Conservation (phyloP, 345 rosid genomes). For the Iberis pinnata region DNA sequence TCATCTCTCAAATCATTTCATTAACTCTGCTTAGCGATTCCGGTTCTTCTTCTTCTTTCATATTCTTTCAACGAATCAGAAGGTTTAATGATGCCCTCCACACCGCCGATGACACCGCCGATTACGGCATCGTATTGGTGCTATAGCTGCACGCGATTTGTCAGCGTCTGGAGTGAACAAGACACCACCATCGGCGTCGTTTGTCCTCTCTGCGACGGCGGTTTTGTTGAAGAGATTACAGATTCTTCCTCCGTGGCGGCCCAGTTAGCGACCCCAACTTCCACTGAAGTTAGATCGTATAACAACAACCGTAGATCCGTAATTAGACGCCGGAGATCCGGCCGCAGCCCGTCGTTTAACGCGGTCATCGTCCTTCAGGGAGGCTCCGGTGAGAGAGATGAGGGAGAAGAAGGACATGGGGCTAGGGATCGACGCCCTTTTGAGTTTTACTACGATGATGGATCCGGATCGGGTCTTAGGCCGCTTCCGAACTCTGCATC, state of each 20-base stretch:
- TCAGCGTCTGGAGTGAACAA: slow-evolving; percentile 35
- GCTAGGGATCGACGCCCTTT: slow-evolving; percentile 31
- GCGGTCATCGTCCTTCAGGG: slow-evolving; percentile 77
- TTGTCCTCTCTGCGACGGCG: slow-evolving; percentile 67
- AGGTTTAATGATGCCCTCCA: slow-evolving; percentile 19
- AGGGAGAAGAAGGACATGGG: slow-evolving; percentile 25
- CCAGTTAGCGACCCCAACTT: slow-evolving; percentile 11
- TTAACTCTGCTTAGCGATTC: slow-evolving; percentile 18
- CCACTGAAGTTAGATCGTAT: slow-evolving; percentile 21
- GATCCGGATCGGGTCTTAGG: slow-evolving; percentile 55
- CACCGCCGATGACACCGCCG: slow-evolving; percentile 7
- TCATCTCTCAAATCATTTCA: background rate
- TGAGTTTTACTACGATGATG: slow-evolving; percentile 67
- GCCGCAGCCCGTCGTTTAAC: slow-evolving; percentile 47
- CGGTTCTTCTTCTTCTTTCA: slow-evolving; percentile 3
- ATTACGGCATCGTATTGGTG: slow-evolving; percentile 62
- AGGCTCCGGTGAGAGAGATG: slow-evolving; percentile 26
- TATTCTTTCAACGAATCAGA: slow-evolving; percentile 3
- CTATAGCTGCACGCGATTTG: slow-evolving; percentile 59
- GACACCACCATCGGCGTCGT: slow-evolving; percentile 29
- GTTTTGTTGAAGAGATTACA: slow-evolving; percentile 50
- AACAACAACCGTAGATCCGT: slow-evolving; percentile 34
- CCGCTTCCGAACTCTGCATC: slow-evolving; percentile 62
- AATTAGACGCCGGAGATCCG: slow-evolving; percentile 33
- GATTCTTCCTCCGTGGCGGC: slow-evolving; percentile 12